A percentile compares a stretch with the other conserved stretches of the same genome.
Evolutionary conservation across 495 filamentous ascomycete species (phyloP).

Genomic region (Tuber umbilicatum): DNA sequence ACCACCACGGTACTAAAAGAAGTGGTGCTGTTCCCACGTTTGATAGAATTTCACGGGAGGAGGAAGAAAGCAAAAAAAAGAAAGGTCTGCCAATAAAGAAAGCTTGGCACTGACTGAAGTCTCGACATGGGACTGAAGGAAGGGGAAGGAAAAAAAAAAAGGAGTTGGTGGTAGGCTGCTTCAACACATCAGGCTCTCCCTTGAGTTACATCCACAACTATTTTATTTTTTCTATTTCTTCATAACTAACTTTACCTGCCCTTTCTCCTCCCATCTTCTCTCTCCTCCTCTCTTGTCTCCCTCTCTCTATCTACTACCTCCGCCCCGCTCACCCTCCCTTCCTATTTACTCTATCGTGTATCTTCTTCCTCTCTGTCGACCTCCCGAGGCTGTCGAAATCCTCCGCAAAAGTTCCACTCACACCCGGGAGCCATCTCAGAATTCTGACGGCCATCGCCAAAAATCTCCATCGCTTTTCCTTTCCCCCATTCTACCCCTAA

Average conservation of each 20-base stretch:
- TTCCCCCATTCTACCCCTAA: constrained; percentile 16
- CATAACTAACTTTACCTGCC: constrained; percentile 1
- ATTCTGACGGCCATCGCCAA: constrained; percentile 29
- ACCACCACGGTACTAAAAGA: background rate
- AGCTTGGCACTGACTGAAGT: constrained; percentile 28
- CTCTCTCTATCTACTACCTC: constrained; percentile 15
- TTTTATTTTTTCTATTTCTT: constrained; percentile 12
- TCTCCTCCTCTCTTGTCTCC: background rate
- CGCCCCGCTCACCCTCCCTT: constrained; percentile 9
- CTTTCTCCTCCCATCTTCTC: constrained; percentile 13
- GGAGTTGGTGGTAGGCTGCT: constrained; percentile 16
- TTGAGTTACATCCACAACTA: constrained; percentile 19
- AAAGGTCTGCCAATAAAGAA: background rate
- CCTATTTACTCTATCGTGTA: constrained; percentile 17
- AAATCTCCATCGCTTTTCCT: constrained; percentile 16
- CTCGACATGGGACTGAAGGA: constrained; percentile 25
- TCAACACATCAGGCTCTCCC: constrained; percentile 10
- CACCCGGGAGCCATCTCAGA: background rate
- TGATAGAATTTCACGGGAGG: background rate
- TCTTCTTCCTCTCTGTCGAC: constrained; percentile 10
- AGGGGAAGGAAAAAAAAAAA: constrained; percentile 16
- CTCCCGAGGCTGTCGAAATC: background rate
- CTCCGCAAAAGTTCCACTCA: background rate
- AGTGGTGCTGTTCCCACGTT: background rate
- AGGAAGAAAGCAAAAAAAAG: constrained; percentile 8